A percentile compares a stretch with the other conserved stretches of the same genome.
phyloP scores from a whole-genome alignment of 495 filamentous ascomycete species.

The Podospora fimiseda region DNA sequence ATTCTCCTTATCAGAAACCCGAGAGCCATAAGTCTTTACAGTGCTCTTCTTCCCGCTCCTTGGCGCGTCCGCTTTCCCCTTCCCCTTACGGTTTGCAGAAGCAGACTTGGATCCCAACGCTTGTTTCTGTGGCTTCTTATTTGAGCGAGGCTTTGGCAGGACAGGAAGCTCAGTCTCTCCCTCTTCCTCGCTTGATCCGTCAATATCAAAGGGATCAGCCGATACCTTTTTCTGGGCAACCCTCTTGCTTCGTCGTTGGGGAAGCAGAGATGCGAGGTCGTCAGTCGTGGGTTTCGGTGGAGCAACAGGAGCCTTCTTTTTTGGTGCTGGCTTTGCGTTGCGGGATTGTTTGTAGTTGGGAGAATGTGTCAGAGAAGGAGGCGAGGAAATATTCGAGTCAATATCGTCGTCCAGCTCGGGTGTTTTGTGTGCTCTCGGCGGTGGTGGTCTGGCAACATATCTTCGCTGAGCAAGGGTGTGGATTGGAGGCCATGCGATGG shows the following conservation, averaged over 20 bases:
- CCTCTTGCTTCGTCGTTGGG: slow-evolving; percentile 25
- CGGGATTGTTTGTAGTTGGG: slow-evolving; percentile 32
- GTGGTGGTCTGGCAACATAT: slow-evolving; percentile 21
- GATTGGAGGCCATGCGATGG: slow-evolving; percentile 35
- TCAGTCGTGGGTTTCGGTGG: slow-evolving; percentile 34
- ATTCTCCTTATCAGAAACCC: slow-evolving; percentile 37
- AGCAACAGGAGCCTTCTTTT: slow-evolving; percentile 21
- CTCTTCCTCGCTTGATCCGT: slow-evolving; percentile 14
- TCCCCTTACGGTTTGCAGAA: slow-evolving; percentile 10
- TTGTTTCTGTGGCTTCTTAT: slow-evolving; percentile 9
- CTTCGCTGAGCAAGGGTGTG: slow-evolving; percentile 31
- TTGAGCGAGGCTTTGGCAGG: slow-evolving; percentile 32
- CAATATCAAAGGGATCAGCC: slow-evolving; percentile 21
- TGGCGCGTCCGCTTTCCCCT: not conserved
- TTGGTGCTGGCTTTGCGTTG: slow-evolving; percentile 10
- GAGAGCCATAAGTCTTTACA: slow-evolving; percentile 30
- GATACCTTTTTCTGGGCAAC: slow-evolving; percentile 1
- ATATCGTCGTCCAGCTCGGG: slow-evolving; percentile 23
- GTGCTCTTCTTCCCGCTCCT: slow-evolving; percentile 17
- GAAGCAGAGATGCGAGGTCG: slow-evolving; percentile 37
- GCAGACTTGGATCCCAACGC: not conserved
- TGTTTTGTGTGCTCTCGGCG: slow-evolving; percentile 21
- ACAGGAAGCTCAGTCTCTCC: slow-evolving; percentile 24
- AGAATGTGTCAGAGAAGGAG: slow-evolving; percentile 46
- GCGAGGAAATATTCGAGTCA: slow-evolving; percentile 40